A percentile compares a stretch with the other conserved stretches of the same genome.
phyloP scores from a whole-genome alignment of 306 rosid species.

The Dalbergia cultrata region DNA sequence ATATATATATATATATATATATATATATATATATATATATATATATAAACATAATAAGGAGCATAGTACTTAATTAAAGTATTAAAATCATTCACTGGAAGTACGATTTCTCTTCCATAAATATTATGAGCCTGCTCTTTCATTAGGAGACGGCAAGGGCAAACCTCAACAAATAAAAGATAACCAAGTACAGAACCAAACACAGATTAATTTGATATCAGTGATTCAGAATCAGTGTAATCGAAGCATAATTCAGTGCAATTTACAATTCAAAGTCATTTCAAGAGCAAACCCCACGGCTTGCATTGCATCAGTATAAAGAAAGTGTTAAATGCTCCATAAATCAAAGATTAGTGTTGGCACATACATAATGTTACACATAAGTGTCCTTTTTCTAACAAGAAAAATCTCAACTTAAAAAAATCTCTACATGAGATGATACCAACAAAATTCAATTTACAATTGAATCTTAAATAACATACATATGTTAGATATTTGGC shows the following conservation, averaged over 20 bases:
- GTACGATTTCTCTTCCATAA: background rate
- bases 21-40: background rate
- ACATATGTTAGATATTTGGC: background rate
- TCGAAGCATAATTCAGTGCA: too few relatives aligned
- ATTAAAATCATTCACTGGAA: constrained; percentile 13
- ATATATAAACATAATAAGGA: background rate
- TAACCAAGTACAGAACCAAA: too few relatives aligned
- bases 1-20: background rate
- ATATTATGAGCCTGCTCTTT: constrained; percentile 12
- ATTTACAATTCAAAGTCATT: too few relatives aligned
- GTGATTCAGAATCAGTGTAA: too few relatives aligned
- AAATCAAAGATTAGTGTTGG: constrained; percentile 25
- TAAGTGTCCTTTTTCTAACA: constrained; percentile 6
- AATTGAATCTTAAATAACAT: background rate
- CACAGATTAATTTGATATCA: too few relatives aligned
- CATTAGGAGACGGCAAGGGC: background rate
- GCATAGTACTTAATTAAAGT: constrained; percentile 5
- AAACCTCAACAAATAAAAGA: background rate
- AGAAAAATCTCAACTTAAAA: constrained; percentile 24
- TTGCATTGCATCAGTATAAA: constrained; percentile 30
- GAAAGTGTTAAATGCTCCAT: background rate
- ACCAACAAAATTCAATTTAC: constrained; percentile 4
- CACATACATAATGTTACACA: background rate
- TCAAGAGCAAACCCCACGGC: background rate
- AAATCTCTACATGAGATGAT: background rate